Evolutionary conservation across 768 basidiomycete genomes (phyloP), one percentile per base, ranked within the genome.

Genomic region (Leccinum longicurvipes): DNA sequence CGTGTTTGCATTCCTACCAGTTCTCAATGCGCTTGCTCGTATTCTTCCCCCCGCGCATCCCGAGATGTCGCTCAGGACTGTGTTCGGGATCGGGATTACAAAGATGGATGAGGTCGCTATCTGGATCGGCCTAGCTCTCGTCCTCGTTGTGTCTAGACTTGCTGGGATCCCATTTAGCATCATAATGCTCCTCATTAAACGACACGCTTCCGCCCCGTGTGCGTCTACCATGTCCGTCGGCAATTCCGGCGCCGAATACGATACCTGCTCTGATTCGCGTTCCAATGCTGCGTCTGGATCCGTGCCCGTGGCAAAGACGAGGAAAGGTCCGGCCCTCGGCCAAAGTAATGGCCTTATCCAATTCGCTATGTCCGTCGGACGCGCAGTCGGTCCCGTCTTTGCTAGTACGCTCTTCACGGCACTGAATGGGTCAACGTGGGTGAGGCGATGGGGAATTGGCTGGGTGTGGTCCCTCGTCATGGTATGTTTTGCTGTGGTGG

Each of bases 171-270:
- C 60, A 3, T 44, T 48, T 0, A 87, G 83, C 3, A 66, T 82
- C 44, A 83, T 75, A 62, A 81, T 86, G 74, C 78, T 87, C 45
- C 71, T 86, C 21, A 74, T 80, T 50, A 84, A 82, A 57, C 74
- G 81, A 53, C 66, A 76, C 45, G 73, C 81, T 0, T 82, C 52
- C 12, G n/a, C 80, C 24, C 72, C 17, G 21, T 48, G 11, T 21
- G 25, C 4, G 9, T n/a, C 50, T 2, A 1, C 21, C 6, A 9
- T 3, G 4, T 24, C 51, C 4, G 9, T 25, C 15, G n/a, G 29
- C 3, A 31, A n/a, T 11, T 23, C 51, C 17, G 15, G 23, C 2
- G 0, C n/a, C 4, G 42, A 24, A 24, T 15, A 44, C 14, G 42
- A 24, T 15, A 14, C 29, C 10, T 11, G 21, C 10, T 24, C 51